Conservation (phyloP, 768 basidiomycete species). For the Krasilnikovozyma curviuscula region DNA sequence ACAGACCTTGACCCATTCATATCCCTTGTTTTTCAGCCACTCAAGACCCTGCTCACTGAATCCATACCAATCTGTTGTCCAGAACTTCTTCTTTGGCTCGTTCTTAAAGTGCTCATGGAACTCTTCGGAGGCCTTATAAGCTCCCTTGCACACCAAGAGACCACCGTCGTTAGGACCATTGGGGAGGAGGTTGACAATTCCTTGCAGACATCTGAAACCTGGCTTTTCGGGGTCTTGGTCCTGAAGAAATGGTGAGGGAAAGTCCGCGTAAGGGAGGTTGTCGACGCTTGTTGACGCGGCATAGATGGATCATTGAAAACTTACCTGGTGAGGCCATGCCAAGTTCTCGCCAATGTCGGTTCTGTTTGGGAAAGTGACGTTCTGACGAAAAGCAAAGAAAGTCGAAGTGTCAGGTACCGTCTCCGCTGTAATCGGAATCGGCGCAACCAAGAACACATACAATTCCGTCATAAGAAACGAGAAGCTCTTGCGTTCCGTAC, state of each 20-base stretch:
- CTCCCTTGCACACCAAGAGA: constrained; percentile 14
- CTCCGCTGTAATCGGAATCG: too few relatives aligned
- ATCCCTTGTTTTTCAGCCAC: constrained; percentile 22
- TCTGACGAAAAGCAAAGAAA: too few relatives aligned
- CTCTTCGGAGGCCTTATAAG: constrained; percentile 12
- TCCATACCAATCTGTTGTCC: constrained; percentile 12
- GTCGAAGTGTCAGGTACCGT: too few relatives aligned
- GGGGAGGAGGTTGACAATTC: constrained; percentile 17
- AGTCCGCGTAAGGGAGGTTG: too few relatives aligned
- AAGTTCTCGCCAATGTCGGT: background rate
- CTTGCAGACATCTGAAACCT: constrained; percentile 13
- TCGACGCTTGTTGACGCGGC: too few relatives aligned
- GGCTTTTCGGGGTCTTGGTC: too few relatives aligned
- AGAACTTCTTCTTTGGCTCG: constrained; percentile 15
- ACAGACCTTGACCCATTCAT: constrained; percentile 20
- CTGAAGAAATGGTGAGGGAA: too few relatives aligned
- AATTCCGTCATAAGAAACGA: constrained; percentile 7
- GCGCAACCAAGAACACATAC: background rate
- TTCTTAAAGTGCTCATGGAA: constrained; percentile 16
- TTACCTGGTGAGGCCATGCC: too few relatives aligned
- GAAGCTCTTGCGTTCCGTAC: constrained; percentile 16
- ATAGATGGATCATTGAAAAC: too few relatives aligned
- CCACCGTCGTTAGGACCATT: constrained; percentile 22
- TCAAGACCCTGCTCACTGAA: constrained; percentile 17
- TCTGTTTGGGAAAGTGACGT: constrained; percentile 3